Evolutionary conservation across 495 filamentous ascomycete genomes (phyloP).

Genomic region (Aspergillus funiculosus): DNA sequence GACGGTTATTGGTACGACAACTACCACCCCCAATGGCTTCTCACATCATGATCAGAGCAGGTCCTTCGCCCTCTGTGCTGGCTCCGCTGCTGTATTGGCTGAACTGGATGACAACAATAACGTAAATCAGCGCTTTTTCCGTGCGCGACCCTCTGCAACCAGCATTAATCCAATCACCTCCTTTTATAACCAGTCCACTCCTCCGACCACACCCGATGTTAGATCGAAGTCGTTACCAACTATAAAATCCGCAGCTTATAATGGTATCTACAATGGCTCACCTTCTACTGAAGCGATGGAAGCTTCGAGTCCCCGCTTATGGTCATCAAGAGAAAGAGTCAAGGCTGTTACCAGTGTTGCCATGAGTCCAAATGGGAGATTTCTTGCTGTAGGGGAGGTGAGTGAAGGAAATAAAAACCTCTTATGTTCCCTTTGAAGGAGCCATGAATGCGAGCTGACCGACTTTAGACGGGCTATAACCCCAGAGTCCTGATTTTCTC

Average conservation of each 20-base stretch:
- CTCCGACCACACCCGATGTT: conserved; percentile 41
- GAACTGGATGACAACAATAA: conserved; percentile 65
- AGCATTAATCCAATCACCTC: conserved; percentile 54
- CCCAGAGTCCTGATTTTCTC: conserved; percentile 88
- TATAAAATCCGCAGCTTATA: conserved; percentile 27
- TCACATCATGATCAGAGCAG: conserved; percentile 64
- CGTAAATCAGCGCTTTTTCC: conserved; percentile 80
- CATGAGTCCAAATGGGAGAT: conserved; percentile 82
- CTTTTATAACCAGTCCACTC: conserved; percentile 58
- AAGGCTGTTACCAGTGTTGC: conserved; percentile 95
- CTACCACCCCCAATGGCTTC: conserved; percentile 77
- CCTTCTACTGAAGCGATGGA: conserved; percentile 51
- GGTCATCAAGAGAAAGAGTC: conserved; percentile 82
- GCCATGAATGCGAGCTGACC: too few relatives aligned
- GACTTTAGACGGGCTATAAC: conserved; percentile 71
- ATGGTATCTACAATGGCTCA: conserved; percentile 27
- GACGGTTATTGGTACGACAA: conserved; percentile 84
- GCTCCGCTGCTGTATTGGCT: conserved; percentile 88
- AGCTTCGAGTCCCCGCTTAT: conserved; percentile 58
- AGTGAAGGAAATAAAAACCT: too few relatives aligned
- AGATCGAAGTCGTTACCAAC: conserved; percentile 32
- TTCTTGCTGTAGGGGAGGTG: conserved; percentile 87
- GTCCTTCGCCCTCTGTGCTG: conserved; percentile 84
- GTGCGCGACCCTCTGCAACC: conserved; percentile 73
- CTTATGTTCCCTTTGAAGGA: too few relatives aligned